Percentiles rank a stretch among this genome's conserved stretches.
These are phyloP conservation scores for Citrus glauca DNA, from an alignment of 345 rosid genomes.

Conservation along the genomic window DNA sequence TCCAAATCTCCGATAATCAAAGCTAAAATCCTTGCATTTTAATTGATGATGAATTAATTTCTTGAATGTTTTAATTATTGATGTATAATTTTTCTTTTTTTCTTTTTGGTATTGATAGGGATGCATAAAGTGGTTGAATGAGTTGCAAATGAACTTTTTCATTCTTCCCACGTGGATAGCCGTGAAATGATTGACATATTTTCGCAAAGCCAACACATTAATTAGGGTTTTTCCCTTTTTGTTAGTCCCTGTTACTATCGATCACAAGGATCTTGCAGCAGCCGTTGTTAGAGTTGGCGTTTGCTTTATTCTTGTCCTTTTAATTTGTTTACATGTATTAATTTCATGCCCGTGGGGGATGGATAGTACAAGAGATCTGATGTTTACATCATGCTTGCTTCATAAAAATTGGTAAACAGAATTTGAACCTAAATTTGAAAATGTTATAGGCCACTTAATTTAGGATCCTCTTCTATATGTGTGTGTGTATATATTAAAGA, in stretches of 20 bases:
- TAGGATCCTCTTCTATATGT: too few species aligned
- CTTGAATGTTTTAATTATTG: background rate
- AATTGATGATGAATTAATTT: background rate
- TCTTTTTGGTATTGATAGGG: too few species aligned
- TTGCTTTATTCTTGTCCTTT: background rate
- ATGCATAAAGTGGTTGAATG: background rate
- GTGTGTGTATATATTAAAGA: too few species aligned
- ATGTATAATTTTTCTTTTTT: too few species aligned
- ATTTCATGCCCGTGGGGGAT: background rate
- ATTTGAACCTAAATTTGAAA: too few species aligned
- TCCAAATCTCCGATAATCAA: background rate
- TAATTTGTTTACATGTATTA: background rate
- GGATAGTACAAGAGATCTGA: too few species aligned
- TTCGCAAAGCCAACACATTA: background rate
- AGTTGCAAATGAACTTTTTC: constrained; percentile 22
- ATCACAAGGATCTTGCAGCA: constrained; percentile 29
- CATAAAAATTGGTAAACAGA: too few species aligned
- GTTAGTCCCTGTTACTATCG: background rate
- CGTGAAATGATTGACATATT: background rate
- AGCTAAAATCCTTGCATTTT: background rate
- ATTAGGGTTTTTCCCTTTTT: background rate
- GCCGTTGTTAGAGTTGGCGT: constrained; percentile 4
- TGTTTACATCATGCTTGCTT: too few species aligned
- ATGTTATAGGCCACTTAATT: too few species aligned
- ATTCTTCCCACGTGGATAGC: constrained; percentile 35